Conservation (phyloP, 192 early-diverging fungal species). For the Diversispora eburnea region DNA sequence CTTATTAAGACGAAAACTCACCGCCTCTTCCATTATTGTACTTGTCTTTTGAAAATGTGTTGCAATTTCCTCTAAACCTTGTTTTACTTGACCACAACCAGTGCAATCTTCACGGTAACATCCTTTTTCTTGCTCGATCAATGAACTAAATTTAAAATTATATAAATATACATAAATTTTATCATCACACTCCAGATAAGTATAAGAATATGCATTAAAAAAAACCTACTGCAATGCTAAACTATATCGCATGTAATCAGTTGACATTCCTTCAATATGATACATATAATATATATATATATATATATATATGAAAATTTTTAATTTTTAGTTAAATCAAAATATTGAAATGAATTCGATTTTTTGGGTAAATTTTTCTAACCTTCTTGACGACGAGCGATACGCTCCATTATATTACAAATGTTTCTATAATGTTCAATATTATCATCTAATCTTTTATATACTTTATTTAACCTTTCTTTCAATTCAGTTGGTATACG, state of each 20-base stretch:
- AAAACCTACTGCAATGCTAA: constrained; percentile 52
- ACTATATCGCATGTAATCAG: constrained; percentile 57
- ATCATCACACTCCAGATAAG: no score
- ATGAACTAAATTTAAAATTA: constrained; percentile 38
- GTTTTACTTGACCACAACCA: constrained; percentile 49
- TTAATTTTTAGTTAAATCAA: background rate
- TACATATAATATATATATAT: no score
- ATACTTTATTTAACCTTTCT: constrained; percentile 45
- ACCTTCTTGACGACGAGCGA: constrained; percentile 60
- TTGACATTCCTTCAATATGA: constrained; percentile 37
- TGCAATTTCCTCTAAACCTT: constrained; percentile 37
- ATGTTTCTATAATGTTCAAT: constrained; percentile 61
- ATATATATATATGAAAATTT: background rate
- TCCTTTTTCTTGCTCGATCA: constrained; percentile 50
- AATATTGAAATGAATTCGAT: background rate
- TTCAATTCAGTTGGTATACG: constrained; percentile 55
- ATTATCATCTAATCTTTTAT: constrained; percentile 42
- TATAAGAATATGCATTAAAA: no score
- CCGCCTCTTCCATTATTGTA: constrained; percentile 33
- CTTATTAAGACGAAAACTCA: constrained; percentile 26
- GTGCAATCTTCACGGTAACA: constrained; percentile 58
- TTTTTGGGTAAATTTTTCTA: background rate
- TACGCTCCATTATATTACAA: constrained; percentile 57
- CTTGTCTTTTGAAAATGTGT: constrained; percentile 33
- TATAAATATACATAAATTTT: background rate